Conservation (phyloP, 1,284 basidiomycete genomes). For the Gymnopus androsaceus region DNA sequence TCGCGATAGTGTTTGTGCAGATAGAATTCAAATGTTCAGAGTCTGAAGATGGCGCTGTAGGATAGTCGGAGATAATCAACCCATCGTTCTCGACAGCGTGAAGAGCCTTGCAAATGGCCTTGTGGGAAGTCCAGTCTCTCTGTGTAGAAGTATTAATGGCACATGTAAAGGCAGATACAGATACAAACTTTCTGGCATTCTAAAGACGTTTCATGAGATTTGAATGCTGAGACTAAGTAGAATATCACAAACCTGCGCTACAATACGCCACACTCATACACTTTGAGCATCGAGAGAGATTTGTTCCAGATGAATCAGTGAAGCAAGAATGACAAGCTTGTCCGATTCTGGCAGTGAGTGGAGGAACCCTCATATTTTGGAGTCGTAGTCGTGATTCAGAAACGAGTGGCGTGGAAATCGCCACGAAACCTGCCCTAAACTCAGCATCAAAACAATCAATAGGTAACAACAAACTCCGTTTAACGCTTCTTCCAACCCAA, state of each 20-base stretch:
- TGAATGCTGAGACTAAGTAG: background rate
- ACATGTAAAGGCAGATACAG: background rate
- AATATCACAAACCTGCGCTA: slow-evolving; percentile 24
- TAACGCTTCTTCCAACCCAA: background rate
- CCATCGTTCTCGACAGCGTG: slow-evolving; percentile 23
- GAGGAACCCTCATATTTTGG: slow-evolving; percentile 21
- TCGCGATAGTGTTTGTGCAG: background rate
- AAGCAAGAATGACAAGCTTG: slow-evolving; percentile 34
- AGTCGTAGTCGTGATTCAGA: background rate
- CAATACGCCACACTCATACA: slow-evolving; percentile 34
- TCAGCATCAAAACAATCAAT: background rate
- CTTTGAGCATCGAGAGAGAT: slow-evolving; percentile 29
- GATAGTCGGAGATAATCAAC: slow-evolving; percentile 16
- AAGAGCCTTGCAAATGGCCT: slow-evolving; percentile 30
- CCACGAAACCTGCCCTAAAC: slow-evolving; percentile 8
- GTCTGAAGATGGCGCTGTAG: slow-evolving; percentile 18
- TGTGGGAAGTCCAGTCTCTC: slow-evolving; percentile 29
- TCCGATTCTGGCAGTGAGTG: slow-evolving; percentile 26
- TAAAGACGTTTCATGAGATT: background rate
- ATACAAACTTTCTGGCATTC: slow-evolving; percentile 16
- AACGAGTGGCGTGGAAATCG: background rate
- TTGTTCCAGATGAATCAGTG: slow-evolving; percentile 20
- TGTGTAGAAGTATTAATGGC: slow-evolving; percentile 6
- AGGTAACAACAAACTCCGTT: background rate
- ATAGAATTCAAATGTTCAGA: slow-evolving; percentile 19